Base-by-base conservation (phyloP, 768 basidiomycete genomes). In the Megacollybia marginata region DNA sequence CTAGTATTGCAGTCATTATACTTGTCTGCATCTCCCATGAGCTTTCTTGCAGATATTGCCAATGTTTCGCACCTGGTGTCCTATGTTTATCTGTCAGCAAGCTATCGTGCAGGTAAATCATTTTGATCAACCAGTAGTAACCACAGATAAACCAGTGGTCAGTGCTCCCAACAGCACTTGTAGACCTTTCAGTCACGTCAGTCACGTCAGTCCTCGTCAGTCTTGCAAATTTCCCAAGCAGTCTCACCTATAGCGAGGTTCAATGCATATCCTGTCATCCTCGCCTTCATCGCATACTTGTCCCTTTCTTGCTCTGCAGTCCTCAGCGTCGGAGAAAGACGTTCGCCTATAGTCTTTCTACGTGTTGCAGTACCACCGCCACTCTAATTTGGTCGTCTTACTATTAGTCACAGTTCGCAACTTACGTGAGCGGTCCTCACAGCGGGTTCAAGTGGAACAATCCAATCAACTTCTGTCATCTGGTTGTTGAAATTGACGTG, bases 121-220 rank as follows among this genome's bases (percentile, higher is more conserved):
- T 28, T 28, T 28, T 28, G 23, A 68, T 8, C 52, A 65, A 7
- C 70, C 74, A 16, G 54, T 60, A 7, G 69, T 62, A 2, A 72
- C 66, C 5, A 80, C 80, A 1, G 83, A 72, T 13, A 86, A 53
- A 1, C 79, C 85, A 0, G 85, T 87, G 6, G 82, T 86, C 28
- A 88, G 65, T 2, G 85, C 75, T 6, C 83, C 84, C 28, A 87
- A 63, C 0, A 82, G 35, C 4, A 87, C 78, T 58, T 87, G 85
- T 34, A 83, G 48, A 11, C 71, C 74, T 52, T n/a, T 15, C 11
- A n/a, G 45, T 15, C 23, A 36, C 20, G 23, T 28, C 13, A 42
- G 23, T 18, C n/a, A 19, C 4, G n/a, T 38, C 11, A 11, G 11
- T 38, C n/a, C 35, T 11, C n/a, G 35, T n/a, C n/a, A n/a, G n/a